phyloP scores from a whole-genome alignment of 2,329 filamentous ascomycete species.

The Tolypocladium endophyticum region DNA sequence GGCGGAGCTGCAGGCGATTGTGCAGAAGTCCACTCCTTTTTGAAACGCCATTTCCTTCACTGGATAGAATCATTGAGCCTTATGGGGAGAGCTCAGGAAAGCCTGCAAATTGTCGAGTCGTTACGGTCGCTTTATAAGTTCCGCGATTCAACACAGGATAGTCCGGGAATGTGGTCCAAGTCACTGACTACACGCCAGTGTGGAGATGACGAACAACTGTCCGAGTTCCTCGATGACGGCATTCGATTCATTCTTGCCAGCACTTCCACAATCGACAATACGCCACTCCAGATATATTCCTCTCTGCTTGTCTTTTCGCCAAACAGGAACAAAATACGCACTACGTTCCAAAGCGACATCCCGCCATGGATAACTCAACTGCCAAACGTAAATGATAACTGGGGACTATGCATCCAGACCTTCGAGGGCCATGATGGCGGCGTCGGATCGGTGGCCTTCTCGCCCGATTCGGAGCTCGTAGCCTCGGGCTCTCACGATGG shows the following conservation, averaged over 20 bases:
- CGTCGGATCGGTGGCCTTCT: not conserved
- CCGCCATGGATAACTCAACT: not conserved
- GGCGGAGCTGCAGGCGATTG: constrained; percentile 13
- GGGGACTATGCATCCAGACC: not conserved
- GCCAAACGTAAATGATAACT: not conserved
- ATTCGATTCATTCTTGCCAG: not conserved
- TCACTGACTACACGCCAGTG: not conserved
- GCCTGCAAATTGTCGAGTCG: not conserved
- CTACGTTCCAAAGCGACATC: not conserved
- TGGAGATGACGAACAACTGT: not conserved
- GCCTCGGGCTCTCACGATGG: constrained; percentile 1
- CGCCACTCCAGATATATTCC: not conserved
- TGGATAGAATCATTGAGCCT: not conserved
- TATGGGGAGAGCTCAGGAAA: constrained; percentile 1
- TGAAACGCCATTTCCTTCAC: not conserved
- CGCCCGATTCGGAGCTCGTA: not conserved
- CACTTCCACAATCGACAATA: not conserved
- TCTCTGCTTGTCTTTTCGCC: not conserved
- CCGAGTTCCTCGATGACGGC: not conserved
- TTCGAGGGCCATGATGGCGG: not conserved
- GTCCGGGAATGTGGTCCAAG: not conserved
- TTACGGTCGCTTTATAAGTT: not conserved
- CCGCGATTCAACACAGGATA: not conserved
- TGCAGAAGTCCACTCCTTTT: not conserved
- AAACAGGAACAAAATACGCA: not conserved